phyloP scores from a whole-genome alignment of 768 basidiomycete genomes.

The Leccinum pellstonianum region DNA sequence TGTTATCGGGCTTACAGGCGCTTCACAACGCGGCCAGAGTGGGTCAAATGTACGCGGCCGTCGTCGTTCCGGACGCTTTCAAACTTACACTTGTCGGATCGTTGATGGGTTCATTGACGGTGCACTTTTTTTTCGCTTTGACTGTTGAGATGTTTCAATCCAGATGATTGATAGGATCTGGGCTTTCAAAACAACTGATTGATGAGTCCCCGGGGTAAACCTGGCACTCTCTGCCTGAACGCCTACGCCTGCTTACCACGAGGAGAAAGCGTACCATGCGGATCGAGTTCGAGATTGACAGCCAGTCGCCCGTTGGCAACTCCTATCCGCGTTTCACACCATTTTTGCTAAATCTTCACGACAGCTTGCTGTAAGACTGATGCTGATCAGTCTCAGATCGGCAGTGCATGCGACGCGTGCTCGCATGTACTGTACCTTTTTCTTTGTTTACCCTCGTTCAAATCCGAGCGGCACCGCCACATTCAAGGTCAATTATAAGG shows the following conservation, averaged over 20 bases:
- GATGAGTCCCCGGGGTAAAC: too few species aligned
- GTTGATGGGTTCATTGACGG: constrained; percentile 27
- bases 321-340: not conserved
- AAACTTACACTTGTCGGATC: constrained; percentile 25
- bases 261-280: not conserved
- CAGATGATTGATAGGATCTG: too few species aligned
- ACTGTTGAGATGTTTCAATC: not conserved
- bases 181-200: too few species aligned
- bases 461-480: not conserved
- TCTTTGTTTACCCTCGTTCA: not conserved
- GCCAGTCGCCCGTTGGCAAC: too few species aligned
- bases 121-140: not conserved
- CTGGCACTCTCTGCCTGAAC: not conserved
- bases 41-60: constrained; percentile 31
- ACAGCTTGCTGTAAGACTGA: not conserved
- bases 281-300: not conserved
- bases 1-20: constrained; percentile 14
- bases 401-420: not conserved
- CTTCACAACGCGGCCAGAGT: constrained; percentile 13
- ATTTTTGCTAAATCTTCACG: not conserved
- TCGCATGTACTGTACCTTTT: not conserved
- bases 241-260: too few species aligned
- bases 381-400: not conserved
- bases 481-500: not conserved
- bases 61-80: constrained; percentile 36